Evolutionary conservation across 2,329 filamentous ascomycete genomes (phyloP).

Genomic region (Sphaceloma murrayae): DNA sequence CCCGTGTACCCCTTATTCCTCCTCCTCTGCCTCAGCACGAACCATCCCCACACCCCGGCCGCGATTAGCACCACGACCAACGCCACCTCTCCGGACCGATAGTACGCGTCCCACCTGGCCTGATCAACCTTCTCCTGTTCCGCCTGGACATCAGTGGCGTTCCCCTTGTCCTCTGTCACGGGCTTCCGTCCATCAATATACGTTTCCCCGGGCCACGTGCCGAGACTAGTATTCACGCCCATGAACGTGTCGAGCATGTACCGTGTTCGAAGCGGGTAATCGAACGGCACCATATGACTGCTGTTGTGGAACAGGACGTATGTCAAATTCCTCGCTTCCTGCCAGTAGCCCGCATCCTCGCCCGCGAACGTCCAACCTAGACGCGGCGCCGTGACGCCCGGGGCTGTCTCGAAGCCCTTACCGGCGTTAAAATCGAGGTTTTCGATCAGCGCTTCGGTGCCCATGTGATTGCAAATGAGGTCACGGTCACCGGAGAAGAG

Average conservation of each 20-base stretch:
- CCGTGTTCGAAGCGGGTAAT: conserved; percentile 72
- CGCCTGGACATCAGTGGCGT: conserved; percentile 50
- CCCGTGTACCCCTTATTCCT: conserved; percentile 38
- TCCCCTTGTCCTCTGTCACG: conserved; percentile 34
- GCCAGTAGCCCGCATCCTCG: conserved; percentile 80
- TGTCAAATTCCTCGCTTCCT: conserved; percentile 87
- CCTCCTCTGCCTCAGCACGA: conserved; percentile 50
- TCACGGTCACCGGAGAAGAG: conserved; percentile 92
- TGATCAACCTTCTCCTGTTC: conserved; percentile 64
- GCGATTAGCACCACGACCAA: conserved; percentile 71
- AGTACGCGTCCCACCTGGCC: conserved; percentile 82
- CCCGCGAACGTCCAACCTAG: conserved; percentile 91
- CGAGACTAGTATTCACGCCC: conserved; percentile 78
- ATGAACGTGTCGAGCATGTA: conserved; percentile 99
- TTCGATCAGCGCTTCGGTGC: conserved; percentile 82
- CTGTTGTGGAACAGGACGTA: conserved; percentile 94
- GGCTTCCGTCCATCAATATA: conserved; percentile 75
- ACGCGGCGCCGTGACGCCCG: conserved; percentile 83
- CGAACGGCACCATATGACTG: conserved; percentile 97
- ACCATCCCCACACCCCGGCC: conserved; percentile 64
- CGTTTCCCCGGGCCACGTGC: conserved; percentile 61
- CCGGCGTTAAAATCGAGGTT: conserved; percentile 87
- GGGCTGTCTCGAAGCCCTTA: conserved; percentile 79
- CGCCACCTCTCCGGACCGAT: conserved; percentile 75
- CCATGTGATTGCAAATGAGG: conserved; percentile 92